These are phyloP conservation scores for Bacidia gigantensis DNA, from an alignment of 495 filamentous ascomycete genomes.

Conservation along the genomic window DNA sequence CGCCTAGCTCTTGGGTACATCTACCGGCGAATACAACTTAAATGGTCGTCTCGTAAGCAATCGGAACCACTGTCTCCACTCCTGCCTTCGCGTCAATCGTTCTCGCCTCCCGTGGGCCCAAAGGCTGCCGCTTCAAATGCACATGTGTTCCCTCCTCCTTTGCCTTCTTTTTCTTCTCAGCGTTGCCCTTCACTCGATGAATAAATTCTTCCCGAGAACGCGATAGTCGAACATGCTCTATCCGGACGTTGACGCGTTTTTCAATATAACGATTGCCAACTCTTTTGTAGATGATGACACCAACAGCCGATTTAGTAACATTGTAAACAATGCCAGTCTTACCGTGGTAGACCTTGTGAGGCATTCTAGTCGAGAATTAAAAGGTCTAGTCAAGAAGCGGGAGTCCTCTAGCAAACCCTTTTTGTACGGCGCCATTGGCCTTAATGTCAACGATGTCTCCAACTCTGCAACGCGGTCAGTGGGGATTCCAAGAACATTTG, in stretches of 20 bases:
- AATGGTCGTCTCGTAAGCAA: conserved; percentile 96
- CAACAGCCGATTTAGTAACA: conserved; percentile 87
- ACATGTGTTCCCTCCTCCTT: conserved; percentile 76
- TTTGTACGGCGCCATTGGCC: conserved; percentile 94
- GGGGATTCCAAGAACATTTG: not conserved
- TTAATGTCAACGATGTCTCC: conserved; percentile 96
- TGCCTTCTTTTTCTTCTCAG: conserved; percentile 76
- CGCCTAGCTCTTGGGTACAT: not conserved
- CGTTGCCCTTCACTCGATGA: conserved; percentile 90
- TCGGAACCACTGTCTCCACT: conserved; percentile 81
- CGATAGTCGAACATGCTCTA: conserved; percentile 92
- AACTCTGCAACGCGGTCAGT: conserved; percentile 46
- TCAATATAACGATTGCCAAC: conserved; percentile 97
- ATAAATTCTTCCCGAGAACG: conserved; percentile 93
- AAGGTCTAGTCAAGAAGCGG: too few species aligned
- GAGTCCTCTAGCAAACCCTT: too few species aligned
- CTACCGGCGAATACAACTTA: conserved; percentile 32
- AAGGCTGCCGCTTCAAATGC: conserved; percentile 82
- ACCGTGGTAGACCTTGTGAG: conserved; percentile 97
- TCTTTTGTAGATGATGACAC: conserved; percentile 97
- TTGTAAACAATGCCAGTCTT: conserved; percentile 98
- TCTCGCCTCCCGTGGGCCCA: conserved; percentile 62
- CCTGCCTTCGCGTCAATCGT: conserved; percentile 59
- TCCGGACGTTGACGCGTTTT: conserved; percentile 97
- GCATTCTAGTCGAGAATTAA: conserved; percentile 56